phyloP scores from a whole-genome alignment of 192 early-diverging fungal species.

The Backusella sp. region DNA sequence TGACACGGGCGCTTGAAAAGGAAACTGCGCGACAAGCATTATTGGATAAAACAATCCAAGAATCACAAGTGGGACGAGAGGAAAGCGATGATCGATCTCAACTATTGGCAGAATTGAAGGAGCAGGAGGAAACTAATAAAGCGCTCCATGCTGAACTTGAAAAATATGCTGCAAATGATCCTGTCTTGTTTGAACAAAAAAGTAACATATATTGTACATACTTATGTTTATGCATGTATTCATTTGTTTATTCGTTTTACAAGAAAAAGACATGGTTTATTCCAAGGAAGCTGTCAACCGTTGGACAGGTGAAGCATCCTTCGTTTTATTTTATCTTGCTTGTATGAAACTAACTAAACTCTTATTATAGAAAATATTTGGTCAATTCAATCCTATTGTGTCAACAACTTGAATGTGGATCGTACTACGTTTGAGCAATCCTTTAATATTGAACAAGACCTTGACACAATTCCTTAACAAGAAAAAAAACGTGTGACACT shows the following conservation, averaged over 20 bases:
- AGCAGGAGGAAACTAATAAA: constrained; percentile 43
- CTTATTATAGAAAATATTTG: constrained; percentile 70
- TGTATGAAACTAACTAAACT: neutral
- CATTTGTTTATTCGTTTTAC: neutral
- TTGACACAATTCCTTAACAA: constrained; percentile 60
- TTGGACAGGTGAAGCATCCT: constrained; percentile 67
- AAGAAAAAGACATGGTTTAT: constrained; percentile 58
- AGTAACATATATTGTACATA: constrained; percentile 27
- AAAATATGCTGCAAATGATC: constrained; percentile 76
- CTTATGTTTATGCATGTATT: neutral
- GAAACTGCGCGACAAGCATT: constrained; percentile 28
- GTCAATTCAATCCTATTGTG: constrained; percentile 74
- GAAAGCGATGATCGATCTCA: constrained; percentile 19
- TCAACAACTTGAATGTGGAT: constrained; percentile 67
- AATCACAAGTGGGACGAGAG: constrained; percentile 48
- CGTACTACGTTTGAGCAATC: constrained; percentile 58
- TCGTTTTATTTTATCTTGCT: neutral
- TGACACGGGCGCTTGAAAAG: neutral
- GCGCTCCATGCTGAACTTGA: constrained; percentile 55
- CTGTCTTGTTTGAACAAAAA: constrained; percentile 64
- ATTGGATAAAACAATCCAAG: constrained; percentile 46
- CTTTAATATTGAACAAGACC: constrained; percentile 69
- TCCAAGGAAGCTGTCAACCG: constrained; percentile 79
- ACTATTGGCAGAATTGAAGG: constrained; percentile 36
- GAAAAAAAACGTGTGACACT: neutral